These are phyloP conservation scores for Alternaria metachromatica DNA, from an alignment of 2,329 filamentous ascomycete species.

Conservation along the genomic window DNA sequence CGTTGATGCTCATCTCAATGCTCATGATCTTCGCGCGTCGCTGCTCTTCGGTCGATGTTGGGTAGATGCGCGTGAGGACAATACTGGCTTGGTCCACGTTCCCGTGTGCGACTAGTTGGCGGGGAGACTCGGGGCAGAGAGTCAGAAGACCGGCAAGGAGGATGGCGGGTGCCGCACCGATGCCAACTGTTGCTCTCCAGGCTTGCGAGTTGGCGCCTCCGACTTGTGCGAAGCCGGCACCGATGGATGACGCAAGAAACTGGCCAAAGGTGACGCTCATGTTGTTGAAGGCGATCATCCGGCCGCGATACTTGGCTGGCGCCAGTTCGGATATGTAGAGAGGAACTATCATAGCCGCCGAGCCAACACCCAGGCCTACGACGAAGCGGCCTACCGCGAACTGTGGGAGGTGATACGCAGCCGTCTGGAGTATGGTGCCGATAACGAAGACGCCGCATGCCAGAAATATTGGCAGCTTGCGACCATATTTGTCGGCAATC, in stretches of 20 bases:
- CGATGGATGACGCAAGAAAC: conserved; percentile 41
- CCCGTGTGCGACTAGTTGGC: conserved; percentile 48
- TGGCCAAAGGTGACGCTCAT: conserved; percentile 43
- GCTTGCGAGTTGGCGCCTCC: conserved; percentile 36
- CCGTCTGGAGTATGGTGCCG: conserved; percentile 38
- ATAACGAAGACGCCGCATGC: conserved; percentile 39
- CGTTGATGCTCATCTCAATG: conserved; percentile 42
- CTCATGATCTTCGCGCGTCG: conserved; percentile 34
- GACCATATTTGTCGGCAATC: conserved; percentile 46
- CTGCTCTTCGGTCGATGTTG: conserved; percentile 33
- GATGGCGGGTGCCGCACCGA: conserved; percentile 47
- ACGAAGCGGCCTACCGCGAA: conserved; percentile 41
- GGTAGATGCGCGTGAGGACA: conserved; percentile 46
- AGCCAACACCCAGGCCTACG: conserved; percentile 40
- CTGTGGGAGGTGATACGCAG: conserved; percentile 32
- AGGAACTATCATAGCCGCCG: conserved; percentile 41
- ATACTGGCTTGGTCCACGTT: conserved; percentile 39
- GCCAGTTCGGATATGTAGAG: conserved; percentile 40
- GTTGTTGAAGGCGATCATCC: conserved; percentile 48
- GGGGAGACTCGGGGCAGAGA: conserved; percentile 47
- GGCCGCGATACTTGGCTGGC: conserved; percentile 43
- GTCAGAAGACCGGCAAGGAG: conserved; percentile 43
- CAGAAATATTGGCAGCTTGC: conserved; percentile 38
- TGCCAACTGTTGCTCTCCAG: conserved; percentile 48
- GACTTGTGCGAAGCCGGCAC: conserved; percentile 46